Evolutionary conservation across 2,329 filamentous ascomycete species (phyloP).

Genomic region (Xylariaceae sp.): DNA sequence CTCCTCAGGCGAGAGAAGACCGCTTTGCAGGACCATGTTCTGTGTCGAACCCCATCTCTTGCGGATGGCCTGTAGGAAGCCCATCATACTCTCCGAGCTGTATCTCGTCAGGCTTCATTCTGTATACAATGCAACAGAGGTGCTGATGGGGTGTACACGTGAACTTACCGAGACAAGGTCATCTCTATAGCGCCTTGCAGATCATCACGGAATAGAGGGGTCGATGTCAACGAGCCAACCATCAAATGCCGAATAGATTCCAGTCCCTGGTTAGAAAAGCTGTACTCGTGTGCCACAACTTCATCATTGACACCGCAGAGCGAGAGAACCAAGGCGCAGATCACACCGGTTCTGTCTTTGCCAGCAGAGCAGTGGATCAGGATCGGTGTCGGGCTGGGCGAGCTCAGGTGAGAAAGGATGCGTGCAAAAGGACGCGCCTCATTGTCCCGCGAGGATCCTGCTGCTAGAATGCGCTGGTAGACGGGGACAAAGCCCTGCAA

Average conservation of each 20-base stretch:
- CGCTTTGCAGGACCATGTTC: constrained; percentile 52
- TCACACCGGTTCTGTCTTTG: constrained; percentile 63
- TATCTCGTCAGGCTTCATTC: too few relatives aligned
- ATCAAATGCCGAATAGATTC: constrained; percentile 11
- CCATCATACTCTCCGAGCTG: constrained; percentile 40
- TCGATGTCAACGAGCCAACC: constrained; percentile 36
- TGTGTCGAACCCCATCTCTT: constrained; percentile 58
- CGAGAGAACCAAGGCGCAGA: constrained; percentile 55
- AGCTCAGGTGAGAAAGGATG: constrained; percentile 13
- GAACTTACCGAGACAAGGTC: constrained; percentile 36
- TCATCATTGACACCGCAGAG: constrained; percentile 52
- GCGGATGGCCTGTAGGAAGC: constrained; percentile 47
- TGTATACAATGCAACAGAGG: constrained; percentile 8
- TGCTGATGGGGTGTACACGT: not conserved
- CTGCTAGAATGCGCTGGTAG: constrained; percentile 13
- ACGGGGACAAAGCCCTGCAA: constrained; percentile 12
- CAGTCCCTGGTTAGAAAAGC: constrained; percentile 53
- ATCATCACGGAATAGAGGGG: constrained; percentile 44
- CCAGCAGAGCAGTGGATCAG: constrained; percentile 63
- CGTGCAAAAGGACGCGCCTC: constrained; percentile 8
- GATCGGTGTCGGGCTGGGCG: constrained; percentile 35
- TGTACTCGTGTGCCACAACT: constrained; percentile 54
- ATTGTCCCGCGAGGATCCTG: constrained; percentile 9
- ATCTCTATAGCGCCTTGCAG: constrained; percentile 36
- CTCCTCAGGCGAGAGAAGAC: constrained; percentile 50